These are phyloP conservation scores for Paramicrosporidium saccamoebae DNA, from an alignment of 371 early-diverging fungal genomes.

Conservation along the genomic window DNA sequence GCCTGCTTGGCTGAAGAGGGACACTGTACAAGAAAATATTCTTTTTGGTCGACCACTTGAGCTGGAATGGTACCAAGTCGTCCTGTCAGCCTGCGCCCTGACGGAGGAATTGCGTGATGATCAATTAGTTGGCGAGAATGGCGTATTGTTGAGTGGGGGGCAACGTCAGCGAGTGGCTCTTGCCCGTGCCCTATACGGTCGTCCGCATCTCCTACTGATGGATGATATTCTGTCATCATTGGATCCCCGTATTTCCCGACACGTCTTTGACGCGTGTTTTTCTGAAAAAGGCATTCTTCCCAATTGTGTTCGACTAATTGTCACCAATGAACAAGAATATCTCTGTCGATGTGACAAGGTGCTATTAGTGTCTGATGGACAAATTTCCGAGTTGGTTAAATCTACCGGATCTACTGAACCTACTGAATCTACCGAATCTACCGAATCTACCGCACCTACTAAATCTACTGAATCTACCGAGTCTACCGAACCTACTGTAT, in stretches of 20 bases:
- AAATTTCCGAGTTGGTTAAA: too few relatives aligned
- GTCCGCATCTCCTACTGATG: conserved; percentile 14
- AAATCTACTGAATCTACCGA: too few relatives aligned
- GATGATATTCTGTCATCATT: conserved; percentile 50
- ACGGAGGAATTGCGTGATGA: conserved; percentile 11
- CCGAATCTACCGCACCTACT: too few relatives aligned
- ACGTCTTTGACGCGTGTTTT: conserved; percentile 10
- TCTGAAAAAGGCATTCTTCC: too few relatives aligned
- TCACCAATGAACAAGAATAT: too few relatives aligned
- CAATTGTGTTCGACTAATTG: too few relatives aligned
- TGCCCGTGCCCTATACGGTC: conserved; percentile 14
- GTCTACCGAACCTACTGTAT: too few relatives aligned
- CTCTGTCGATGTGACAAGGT: too few relatives aligned
- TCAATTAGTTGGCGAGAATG: conserved; percentile 17
- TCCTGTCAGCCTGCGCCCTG: conserved; percentile 27
- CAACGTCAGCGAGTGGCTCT: conserved; percentile 28
- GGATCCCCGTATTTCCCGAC: conserved; percentile 16
- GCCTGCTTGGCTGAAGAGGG: conserved; percentile 17
- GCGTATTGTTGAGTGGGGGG: conserved; percentile 32
- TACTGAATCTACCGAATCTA: too few relatives aligned
- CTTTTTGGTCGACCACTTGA: conserved; percentile 12
- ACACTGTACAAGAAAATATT: conserved; percentile 14
- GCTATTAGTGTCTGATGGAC: too few relatives aligned
- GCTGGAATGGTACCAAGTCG: conserved; percentile 13
- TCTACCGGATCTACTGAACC: too few relatives aligned